Conservation (phyloP, 257 asterid species). For the Coffea canephora region DNA sequence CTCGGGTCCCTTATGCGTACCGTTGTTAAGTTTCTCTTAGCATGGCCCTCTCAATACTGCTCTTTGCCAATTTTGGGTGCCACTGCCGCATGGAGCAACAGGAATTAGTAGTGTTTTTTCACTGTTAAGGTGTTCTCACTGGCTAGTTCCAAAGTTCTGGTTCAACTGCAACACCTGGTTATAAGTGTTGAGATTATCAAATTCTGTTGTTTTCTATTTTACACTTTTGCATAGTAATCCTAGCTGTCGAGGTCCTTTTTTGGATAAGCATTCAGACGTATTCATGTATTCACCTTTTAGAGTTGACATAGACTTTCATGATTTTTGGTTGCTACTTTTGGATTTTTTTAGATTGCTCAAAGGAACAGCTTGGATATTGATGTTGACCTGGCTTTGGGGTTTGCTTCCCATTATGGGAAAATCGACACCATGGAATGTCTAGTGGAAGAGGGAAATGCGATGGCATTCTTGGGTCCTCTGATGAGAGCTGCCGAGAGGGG, state of each 20-base stretch:
- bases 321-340: conserved; percentile 7
- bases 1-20: too few species aligned
- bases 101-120: too few species aligned
- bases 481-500: conserved; percentile 96
- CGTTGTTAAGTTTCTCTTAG: too few species aligned
- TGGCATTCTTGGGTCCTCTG: conserved; percentile 87
- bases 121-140: too few species aligned
- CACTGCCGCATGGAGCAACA: too few species aligned
- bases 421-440: conserved; percentile 87
- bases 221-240: background rate
- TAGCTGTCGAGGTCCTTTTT: background rate
- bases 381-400: conserved; percentile 85
- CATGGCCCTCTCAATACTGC: too few species aligned
- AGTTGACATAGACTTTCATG: background rate
- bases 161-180: too few species aligned
- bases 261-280: background rate
- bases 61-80: too few species aligned
- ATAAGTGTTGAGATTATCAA: too few species aligned
- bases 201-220: too few species aligned
- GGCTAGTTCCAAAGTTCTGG: too few species aligned
- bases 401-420: conserved; percentile 89
- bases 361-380: conserved; percentile 95
- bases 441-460: conserved; percentile 83
- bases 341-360: conserved; percentile 65
- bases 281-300: background rate